Base-by-base conservation (phyloP, 495 filamentous ascomycete genomes). In the Penicillium antarcticum region DNA sequence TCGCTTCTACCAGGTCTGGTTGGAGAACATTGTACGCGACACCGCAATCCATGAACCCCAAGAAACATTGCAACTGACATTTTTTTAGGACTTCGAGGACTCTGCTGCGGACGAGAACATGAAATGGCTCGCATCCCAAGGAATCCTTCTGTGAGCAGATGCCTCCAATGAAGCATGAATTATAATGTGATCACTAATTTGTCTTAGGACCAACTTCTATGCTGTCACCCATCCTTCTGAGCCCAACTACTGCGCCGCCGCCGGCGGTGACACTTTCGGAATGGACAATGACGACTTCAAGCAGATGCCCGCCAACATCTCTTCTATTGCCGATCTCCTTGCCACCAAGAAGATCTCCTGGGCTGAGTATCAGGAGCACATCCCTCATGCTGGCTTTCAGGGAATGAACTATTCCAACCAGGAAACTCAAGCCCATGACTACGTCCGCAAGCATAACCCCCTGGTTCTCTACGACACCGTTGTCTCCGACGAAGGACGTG, bases 361-460 rank as follows among this genome's bases (percentile, higher is more conserved):
- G 86, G 81, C 73, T 53, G 74, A 81, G 53, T 89, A 91, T 66
- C 76, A 86, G 67, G 86, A 91, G 63, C 74, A 82, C 51, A 61
- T 81, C 58, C 87, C 87, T 11, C 85, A 85, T 64, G 65, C 82
- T 7, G 87, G 86, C 29, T 89, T 80, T 70, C 72, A 81, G 55
- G 85, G 81, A 12, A 75, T 67, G 54, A 80, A 78, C 34, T 76
- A 74, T 48, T 63, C 62, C 5, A 81, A 86, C 60, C 77, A 78
- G 51, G 44, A 69, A 37, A 70, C 66, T 12, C 70, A 72, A 11
- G 65, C 64, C 11, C 80, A 83, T 42, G 79, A 82, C 64, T 91
- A 91, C 57, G 85, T 89, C 2, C 79, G 87, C 48, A 91, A 89
- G 71, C 87, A 89, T 69, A 88, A 87, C 67, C 86, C 85, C 0